phyloP scores from a whole-genome alignment of 805 yeast species.

The Metschnikowia borealis region DNA sequence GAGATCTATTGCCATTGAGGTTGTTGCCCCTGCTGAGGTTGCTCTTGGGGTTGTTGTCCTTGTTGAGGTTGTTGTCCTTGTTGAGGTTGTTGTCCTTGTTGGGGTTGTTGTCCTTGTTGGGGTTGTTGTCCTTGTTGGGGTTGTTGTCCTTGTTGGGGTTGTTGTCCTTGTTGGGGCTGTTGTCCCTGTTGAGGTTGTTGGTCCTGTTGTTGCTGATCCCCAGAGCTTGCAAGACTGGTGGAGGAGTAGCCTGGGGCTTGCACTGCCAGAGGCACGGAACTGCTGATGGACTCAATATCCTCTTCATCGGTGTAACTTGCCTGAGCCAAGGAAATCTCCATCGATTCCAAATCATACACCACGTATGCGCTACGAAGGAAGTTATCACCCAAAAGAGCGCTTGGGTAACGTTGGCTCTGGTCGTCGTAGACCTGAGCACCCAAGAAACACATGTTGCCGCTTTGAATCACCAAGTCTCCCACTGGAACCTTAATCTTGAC shows the following conservation, averaged over 20 bases:
- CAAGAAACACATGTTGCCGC: constrained; percentile 21
- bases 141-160: too few species aligned
- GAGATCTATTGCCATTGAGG: too few species aligned
- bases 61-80: too few species aligned
- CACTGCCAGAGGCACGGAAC: constrained; percentile 36
- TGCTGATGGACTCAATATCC: constrained; percentile 41
- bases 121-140: too few species aligned
- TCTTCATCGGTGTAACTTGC: constrained; percentile 20
- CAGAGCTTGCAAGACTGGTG: constrained; percentile 20
- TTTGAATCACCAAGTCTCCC: constrained; percentile 21
- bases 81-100: too few species aligned
- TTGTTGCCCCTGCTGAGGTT: too few species aligned
- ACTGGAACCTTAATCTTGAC: not conserved
- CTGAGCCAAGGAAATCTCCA: constrained; percentile 52
- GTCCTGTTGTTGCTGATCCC: too few species aligned
- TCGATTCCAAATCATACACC: constrained; percentile 59
- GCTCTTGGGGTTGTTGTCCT: too few species aligned
- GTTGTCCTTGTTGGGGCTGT: too few species aligned
- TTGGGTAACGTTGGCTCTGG: constrained; percentile 54
- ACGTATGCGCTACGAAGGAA: constrained; percentile 44
- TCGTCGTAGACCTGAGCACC: constrained; percentile 45
- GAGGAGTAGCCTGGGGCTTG: constrained; percentile 44
- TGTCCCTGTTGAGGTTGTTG: too few species aligned
- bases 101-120: too few species aligned
- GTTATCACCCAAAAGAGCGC: constrained; percentile 43